Conservation (phyloP, 2,329 filamentous ascomycete genomes). For the Fulvia fulva region DNA sequence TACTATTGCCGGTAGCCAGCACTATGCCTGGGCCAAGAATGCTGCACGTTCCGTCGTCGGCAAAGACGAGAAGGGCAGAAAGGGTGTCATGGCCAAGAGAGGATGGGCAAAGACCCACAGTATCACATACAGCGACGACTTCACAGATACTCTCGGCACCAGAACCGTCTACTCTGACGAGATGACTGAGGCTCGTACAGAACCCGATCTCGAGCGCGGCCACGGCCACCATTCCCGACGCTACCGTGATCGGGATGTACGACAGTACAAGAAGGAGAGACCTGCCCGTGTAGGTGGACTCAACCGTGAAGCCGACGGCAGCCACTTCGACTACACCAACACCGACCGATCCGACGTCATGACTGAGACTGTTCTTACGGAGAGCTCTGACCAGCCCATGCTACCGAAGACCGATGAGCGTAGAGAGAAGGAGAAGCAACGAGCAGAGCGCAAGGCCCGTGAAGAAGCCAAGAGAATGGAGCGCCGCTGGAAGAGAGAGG, state of each 20-base stretch:
- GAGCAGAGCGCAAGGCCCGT: slow-evolving; percentile 36
- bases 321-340: slow-evolving; percentile 73
- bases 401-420: slow-evolving; percentile 28
- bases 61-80: slow-evolving; percentile 43
- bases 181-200: slow-evolving; percentile 31
- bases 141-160: slow-evolving; percentile 34
- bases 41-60: slow-evolving; percentile 39
- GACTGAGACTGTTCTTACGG: slow-evolving; percentile 43
- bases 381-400: slow-evolving; percentile 41
- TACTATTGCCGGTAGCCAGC: slow-evolving; percentile 64
- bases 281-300: slow-evolving; percentile 82
- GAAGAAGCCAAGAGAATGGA: slow-evolving; percentile 39
- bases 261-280: slow-evolving; percentile 81
- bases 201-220: slow-evolving; percentile 21
- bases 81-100: slow-evolving; percentile 34
- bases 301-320: slow-evolving; percentile 76
- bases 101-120: slow-evolving; percentile 43
- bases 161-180: slow-evolving; percentile 28
- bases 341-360: slow-evolving; percentile 59
- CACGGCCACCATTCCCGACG: slow-evolving; percentile 42
- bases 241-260: slow-evolving; percentile 62
- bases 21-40: slow-evolving; percentile 41
- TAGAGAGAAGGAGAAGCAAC: slow-evolving; percentile 35
- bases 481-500: slow-evolving; percentile 36
- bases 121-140: slow-evolving; percentile 42